These are phyloP conservation scores for Torrubiella hemipterigena DNA, from an alignment of 2,329 filamentous ascomycete species.

Conservation along the genomic window DNA sequence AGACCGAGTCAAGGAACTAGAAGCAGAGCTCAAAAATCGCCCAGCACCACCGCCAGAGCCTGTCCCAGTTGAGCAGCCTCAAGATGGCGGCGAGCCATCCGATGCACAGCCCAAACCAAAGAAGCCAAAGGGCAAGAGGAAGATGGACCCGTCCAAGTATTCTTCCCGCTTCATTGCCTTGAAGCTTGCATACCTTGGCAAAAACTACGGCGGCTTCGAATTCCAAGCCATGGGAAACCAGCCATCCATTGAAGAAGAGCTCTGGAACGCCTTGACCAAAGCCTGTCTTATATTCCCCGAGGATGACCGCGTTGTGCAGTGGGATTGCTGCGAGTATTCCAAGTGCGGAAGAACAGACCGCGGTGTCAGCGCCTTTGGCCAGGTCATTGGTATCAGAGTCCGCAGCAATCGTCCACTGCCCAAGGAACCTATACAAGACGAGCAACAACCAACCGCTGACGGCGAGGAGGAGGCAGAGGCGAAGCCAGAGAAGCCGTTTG, in stretches of 20 bases:
- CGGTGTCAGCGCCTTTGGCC: slow-evolving; percentile 92
- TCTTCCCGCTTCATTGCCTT: slow-evolving; percentile 75
- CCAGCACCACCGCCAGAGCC: slow-evolving; percentile 14
- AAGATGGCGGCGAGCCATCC: slow-evolving; percentile 1
- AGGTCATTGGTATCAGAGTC: slow-evolving; percentile 77
- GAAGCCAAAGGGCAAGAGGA: slow-evolving; percentile 31
- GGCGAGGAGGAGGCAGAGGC: slow-evolving; percentile 15
- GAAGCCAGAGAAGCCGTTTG: slow-evolving; percentile 26
- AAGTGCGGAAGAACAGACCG: slow-evolving; percentile 91
- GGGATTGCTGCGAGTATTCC: slow-evolving; percentile 77
- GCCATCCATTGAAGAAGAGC: slow-evolving; percentile 80
- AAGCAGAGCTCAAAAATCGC: slow-evolving; percentile 48
- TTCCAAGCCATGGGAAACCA: slow-evolving; percentile 61
- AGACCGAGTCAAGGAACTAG: slow-evolving; percentile 53
- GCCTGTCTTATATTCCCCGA: slow-evolving; percentile 69
- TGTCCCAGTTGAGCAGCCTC: slow-evolving; percentile 3
- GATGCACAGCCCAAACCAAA: slow-evolving; percentile 12
- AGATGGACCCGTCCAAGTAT: slow-evolving; percentile 71
- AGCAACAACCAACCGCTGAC: slow-evolving; percentile 6
- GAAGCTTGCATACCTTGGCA: slow-evolving; percentile 88
- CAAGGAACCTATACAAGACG: slow-evolving; percentile 8
- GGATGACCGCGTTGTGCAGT: slow-evolving; percentile 54
- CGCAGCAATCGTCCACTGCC: slow-evolving; percentile 62
- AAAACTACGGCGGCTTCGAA: slow-evolving; percentile 87
- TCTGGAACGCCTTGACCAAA: slow-evolving; percentile 84